Percentiles rank a stretch among this genome's conserved stretches.
Conservation (phyloP, 2,329 filamentous ascomycete species). For the Fusarium sp. region DNA sequence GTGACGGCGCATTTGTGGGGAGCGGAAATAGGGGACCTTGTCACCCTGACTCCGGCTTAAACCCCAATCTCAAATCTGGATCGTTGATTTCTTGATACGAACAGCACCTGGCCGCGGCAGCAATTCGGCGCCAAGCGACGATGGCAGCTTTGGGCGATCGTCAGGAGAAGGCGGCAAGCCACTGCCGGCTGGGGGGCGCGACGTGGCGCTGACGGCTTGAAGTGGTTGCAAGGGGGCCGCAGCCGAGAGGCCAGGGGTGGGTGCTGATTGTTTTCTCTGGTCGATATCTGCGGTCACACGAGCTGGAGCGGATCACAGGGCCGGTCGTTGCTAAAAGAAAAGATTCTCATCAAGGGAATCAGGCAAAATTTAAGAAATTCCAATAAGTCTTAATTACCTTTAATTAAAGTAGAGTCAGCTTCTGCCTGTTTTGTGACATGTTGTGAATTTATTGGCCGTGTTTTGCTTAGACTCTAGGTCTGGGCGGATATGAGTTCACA, state of each 20-base stretch:
- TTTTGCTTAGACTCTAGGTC: no score
- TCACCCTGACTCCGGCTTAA: slow-evolving; percentile 7
- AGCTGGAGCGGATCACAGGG: slow-evolving; percentile 10
- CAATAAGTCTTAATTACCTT: no score
- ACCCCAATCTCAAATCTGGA: slow-evolving; percentile 15
- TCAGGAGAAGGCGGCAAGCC: slow-evolving; percentile 46
- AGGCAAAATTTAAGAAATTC: no score
- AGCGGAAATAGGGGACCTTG: slow-evolving; percentile 21
- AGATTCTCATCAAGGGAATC: no score
- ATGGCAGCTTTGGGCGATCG: slow-evolving; percentile 36
- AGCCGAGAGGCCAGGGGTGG: slow-evolving; percentile 25
- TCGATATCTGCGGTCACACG: slow-evolving; percentile 20
- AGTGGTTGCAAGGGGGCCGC: slow-evolving; percentile 13
- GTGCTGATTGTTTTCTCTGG: slow-evolving; percentile 5
- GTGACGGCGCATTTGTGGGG: slow-evolving; percentile 1
- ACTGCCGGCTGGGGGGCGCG: slow-evolving; percentile 35
- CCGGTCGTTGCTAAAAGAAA: neutral
- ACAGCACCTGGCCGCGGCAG: slow-evolving; percentile 5
- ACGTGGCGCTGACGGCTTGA: slow-evolving; percentile 22
- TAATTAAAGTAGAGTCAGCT: no score
- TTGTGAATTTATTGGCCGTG: no score
- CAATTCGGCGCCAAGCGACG: slow-evolving; percentile 38
- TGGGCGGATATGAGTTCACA: no score
- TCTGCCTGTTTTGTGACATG: no score
- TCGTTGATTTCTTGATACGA: slow-evolving; percentile 34